Evolutionary conservation across 179 eudicot genomes (phyloP), one percentile per base, ranked within the genome.

Genomic region (Carnegiea gigantea): DNA sequence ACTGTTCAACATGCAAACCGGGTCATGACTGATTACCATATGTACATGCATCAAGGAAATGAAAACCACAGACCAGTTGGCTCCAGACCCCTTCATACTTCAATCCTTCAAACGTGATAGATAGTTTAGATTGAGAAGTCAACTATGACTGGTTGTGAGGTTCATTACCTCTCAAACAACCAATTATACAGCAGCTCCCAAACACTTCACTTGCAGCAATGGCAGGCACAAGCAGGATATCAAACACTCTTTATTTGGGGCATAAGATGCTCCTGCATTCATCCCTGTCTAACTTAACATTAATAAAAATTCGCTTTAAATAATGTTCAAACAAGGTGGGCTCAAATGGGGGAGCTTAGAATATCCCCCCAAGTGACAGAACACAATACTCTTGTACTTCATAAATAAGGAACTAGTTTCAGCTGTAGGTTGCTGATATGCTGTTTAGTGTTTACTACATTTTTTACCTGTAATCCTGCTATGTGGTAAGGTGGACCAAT

Each of bases 41-140:
- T 18, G 60, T 46, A 82, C 74, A 73, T 77, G n/a, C 21, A 21
- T 62, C 26, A 9, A 26, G 43, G 54, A 82, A 12, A n/a, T 64
- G 81, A 60, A 74, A 78, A 83, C 75, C 74, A 81, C 18, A 62
- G 26, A 62, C 68, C 20, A 54, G 17, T 17, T 54, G 60, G 60
- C 21, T 54, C 60, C 60, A 54, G 21, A 54, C 14, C 60, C 17
- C 13, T 21, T 62, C 28, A 62, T 7, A 23, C 26, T 60, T 4
- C 28, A 15, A 53, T 14, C 60, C 60, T 13, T 12, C 17, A 3
- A 53, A 53, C 18, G 18, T 53, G 60, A 53, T 53, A 53, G 60
- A 3, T 60, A 24, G 36, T 33, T 33, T 40, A 40, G 44, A 40
- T 40, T 40, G 44, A 40, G 44, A 48, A 48, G 53, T 13, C 2